Percentiles rank a stretch among this genome's conserved stretches.
phyloP scores from a whole-genome alignment of 2,329 filamentous ascomycete genomes.

The Phialophora macrospora region DNA sequence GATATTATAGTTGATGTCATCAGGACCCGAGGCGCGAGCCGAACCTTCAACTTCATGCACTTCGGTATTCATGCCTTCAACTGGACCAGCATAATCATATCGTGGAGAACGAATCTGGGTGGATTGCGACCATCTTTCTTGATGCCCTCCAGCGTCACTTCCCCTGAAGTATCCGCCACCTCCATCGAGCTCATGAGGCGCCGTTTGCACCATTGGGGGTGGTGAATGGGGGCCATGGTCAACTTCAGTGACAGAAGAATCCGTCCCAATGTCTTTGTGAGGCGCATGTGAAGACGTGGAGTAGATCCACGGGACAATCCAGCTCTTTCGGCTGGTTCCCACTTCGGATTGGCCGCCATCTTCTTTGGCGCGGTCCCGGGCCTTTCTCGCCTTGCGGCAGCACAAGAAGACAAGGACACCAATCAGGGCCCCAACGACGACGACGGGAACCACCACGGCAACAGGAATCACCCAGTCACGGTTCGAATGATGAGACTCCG shows the following conservation, averaged over 20 bases:
- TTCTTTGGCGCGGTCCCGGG: not conserved
- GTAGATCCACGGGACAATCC: slow-evolving; percentile 23
- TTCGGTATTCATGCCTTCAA: slow-evolving; percentile 19
- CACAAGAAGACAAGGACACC: slow-evolving; percentile 60
- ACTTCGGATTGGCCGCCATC: slow-evolving; percentile 1
- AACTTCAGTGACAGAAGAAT: slow-evolving; percentile 27
- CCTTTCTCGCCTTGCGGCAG: slow-evolving; percentile 45
- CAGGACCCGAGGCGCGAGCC: slow-evolving; percentile 6
- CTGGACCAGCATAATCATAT: slow-evolving; percentile 10
- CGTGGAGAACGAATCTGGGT: slow-evolving; percentile 23
- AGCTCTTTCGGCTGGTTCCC: slow-evolving; percentile 11
- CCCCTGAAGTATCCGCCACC: slow-evolving; percentile 17
- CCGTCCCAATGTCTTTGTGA: slow-evolving; percentile 25
- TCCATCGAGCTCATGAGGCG: slow-evolving; percentile 18
- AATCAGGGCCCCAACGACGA: slow-evolving; percentile 60
- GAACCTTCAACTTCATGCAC: slow-evolving; percentile 22
- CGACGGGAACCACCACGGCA: slow-evolving; percentile 64
- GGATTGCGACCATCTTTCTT: slow-evolving; percentile 23
- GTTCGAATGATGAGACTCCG: slow-evolving; percentile 3
- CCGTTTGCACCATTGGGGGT: not conserved
- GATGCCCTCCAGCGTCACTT: not conserved
- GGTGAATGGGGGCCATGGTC: slow-evolving; percentile 18
- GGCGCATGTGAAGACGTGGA: slow-evolving; percentile 10
- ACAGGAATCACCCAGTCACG: slow-evolving; percentile 59
- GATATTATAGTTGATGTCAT: slow-evolving; percentile 24